Evolutionary conservation across 441 rosid species (phyloP).

Genomic region (Eugenia klotzschiana): DNA sequence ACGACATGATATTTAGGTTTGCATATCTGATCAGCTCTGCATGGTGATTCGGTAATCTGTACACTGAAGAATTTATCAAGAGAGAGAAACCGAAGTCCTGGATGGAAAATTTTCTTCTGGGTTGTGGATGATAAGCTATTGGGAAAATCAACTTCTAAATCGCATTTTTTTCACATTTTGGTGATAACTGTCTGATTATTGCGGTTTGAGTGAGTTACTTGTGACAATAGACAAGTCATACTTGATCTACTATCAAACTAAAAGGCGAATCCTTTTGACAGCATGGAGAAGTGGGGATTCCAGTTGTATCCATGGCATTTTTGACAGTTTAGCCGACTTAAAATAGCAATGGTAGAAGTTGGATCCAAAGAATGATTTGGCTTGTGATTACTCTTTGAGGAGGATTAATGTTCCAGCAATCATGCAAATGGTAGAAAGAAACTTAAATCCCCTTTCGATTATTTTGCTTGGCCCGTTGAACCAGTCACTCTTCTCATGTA

Average conservation of each 20-base stretch:
- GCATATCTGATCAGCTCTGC: neutral
- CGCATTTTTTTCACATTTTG: neutral
- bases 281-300: neutral
- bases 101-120: neutral
- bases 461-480: neutral
- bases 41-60: neutral
- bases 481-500: neutral
- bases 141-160: neutral
- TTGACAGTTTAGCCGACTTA: neutral
- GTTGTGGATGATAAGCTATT: neutral
- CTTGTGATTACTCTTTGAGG: neutral
- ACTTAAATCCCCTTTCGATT: neutral
- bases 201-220: neutral
- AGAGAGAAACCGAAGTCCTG: neutral
- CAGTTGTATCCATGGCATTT: neutral
- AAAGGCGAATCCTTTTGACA: neutral
- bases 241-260: neutral
- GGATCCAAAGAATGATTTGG: neutral
- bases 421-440: neutral
- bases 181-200: neutral
- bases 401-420: neutral
- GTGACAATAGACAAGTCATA: neutral
- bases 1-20: neutral
- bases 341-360: neutral
- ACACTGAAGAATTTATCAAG: neutral